Evolutionary conservation across 176 grass and related monocot genomes (phyloP), one percentile per base, ranked within the genome.

Genomic region (Thinopyrum elongatum): DNA sequence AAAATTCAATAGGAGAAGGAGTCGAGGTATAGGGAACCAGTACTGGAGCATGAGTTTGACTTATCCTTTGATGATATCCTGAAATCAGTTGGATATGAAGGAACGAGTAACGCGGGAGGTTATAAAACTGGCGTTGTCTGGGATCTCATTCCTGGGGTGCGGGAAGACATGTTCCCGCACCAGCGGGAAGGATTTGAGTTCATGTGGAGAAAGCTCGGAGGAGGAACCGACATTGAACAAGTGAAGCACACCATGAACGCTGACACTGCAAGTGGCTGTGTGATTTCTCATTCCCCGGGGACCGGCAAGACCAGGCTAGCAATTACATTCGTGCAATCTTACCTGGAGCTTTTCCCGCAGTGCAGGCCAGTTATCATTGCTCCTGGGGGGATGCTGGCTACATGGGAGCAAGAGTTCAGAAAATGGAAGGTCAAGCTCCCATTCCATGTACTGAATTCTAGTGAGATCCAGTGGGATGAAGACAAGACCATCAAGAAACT

Each of bases 251-350:
- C 22, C 16, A 22, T 39, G 6, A 57, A 33, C 44, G 14, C 70
- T 75, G 91, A 88, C 60, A 63, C 53, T 58, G 30, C 80, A 70
- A 92, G 88, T n/a, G 93, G 94, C 10, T 97, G 94, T 85, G 88
- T 97, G 38, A 94, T 97, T 80, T 97, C 94, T 84, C 94, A 97
- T 90, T 87, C 89, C 51, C 94, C 94, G 15, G 94, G 94, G 10
- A 94, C 94, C 14, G 94, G 94, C 59, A 97, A 97, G 70, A 97
- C 92, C 3, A 76, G 89, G 17, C 80, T 97, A 51, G 80, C 92
- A 38, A 94, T 97, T 41, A 78, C 91, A 53, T 97, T 97, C 67
- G 85, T 97, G n/a, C 80, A 92, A 80, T 90, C 89, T 46, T 94
- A 97, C 73, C 84, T 97, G 51, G 85, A 88, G 55, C 7, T 84